phyloP scores from a whole-genome alignment of 2,329 filamentous ascomycete species.

The Colletotrichum eleusines region DNA sequence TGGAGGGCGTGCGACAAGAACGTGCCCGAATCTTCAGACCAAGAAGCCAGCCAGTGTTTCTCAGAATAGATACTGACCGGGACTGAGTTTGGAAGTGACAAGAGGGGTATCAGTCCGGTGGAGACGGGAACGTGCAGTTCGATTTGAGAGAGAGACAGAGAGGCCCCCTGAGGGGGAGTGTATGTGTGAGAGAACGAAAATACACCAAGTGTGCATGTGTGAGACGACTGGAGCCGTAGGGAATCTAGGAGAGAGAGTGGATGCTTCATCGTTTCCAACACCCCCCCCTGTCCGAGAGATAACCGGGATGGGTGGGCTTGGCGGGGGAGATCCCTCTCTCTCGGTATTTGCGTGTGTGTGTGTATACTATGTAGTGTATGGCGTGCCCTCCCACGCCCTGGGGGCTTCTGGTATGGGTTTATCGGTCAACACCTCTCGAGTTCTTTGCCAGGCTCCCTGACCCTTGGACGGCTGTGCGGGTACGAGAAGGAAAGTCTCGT shows the following conservation, averaged over 20 bases:
- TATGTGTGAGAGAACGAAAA: conserved; percentile 8
- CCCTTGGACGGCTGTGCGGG: conserved; percentile 28
- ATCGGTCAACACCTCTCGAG: background rate
- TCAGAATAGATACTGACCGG: conserved; percentile 37
- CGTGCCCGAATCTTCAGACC: conserved; percentile 34
- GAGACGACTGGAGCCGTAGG: conserved; percentile 32
- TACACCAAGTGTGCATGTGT: conserved; percentile 34
- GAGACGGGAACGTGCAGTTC: conserved; percentile 22
- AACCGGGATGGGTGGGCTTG: conserved; percentile 6
- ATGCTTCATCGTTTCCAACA: conserved; percentile 21
- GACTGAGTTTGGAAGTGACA: conserved; percentile 13
- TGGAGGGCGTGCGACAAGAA: conserved; percentile 8
- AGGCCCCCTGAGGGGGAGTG: background rate
- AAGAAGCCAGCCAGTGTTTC: conserved; percentile 24
- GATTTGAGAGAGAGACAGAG: conserved; percentile 10
- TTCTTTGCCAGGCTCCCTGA: conserved; percentile 16
- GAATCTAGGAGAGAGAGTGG: conserved; percentile 23
- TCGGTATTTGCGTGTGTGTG: background rate
- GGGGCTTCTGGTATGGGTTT: too few relatives aligned
- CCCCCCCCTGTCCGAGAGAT: conserved; percentile 36
- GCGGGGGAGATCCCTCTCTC: conserved; percentile 16
- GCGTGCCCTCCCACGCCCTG: too few relatives aligned
- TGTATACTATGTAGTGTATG: too few relatives aligned
- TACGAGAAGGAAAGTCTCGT: conserved; percentile 16
- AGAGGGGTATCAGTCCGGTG: conserved; percentile 40